Conservation (phyloP, 2,329 filamentous ascomycete species). For the Gnomoniopsis smithogilvyi region DNA sequence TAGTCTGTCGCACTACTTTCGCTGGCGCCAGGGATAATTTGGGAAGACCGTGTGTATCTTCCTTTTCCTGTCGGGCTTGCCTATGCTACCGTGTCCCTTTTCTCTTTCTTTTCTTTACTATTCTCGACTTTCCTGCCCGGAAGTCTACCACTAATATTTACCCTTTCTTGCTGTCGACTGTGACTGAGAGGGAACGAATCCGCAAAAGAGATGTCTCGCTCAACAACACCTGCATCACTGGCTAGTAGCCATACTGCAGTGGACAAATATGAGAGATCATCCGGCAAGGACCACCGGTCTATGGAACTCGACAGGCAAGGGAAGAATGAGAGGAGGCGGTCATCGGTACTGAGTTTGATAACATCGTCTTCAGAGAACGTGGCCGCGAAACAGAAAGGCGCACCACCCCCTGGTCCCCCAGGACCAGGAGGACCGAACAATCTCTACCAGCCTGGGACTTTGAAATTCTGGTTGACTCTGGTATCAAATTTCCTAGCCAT, state of each 20-base stretch:
- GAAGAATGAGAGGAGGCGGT: not conserved
- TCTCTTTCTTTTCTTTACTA: not conserved
- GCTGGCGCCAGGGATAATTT: not conserved
- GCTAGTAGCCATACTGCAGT: conserved; percentile 16
- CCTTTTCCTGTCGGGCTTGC: not conserved
- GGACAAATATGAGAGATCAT: not conserved
- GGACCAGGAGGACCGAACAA: conserved; percentile 22
- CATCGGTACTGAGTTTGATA: not conserved
- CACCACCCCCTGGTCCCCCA: not conserved
- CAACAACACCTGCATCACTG: conserved; percentile 8
- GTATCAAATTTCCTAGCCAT: conserved; percentile 52
- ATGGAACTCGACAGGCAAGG: conserved; percentile 8
- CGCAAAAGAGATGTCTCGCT: conserved; percentile 11
- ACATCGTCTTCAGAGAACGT: not conserved
- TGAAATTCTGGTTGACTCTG: conserved; percentile 55
- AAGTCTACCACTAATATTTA: too few species aligned
- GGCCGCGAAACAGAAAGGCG: not conserved
- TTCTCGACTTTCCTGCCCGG: too few species aligned
- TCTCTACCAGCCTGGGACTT: conserved; percentile 49
- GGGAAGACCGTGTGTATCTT: not conserved
- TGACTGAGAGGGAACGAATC: not conserved
- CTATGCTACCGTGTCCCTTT: not conserved
- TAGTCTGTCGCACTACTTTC: too few species aligned
- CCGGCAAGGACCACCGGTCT: not conserved
- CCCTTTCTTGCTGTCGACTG: not conserved